A percentile compares a stretch with the other conserved stretches of the same genome.
phyloP scores from a whole-genome alignment of 495 filamentous ascomycete species.

The Cercophora newfieldiana region DNA sequence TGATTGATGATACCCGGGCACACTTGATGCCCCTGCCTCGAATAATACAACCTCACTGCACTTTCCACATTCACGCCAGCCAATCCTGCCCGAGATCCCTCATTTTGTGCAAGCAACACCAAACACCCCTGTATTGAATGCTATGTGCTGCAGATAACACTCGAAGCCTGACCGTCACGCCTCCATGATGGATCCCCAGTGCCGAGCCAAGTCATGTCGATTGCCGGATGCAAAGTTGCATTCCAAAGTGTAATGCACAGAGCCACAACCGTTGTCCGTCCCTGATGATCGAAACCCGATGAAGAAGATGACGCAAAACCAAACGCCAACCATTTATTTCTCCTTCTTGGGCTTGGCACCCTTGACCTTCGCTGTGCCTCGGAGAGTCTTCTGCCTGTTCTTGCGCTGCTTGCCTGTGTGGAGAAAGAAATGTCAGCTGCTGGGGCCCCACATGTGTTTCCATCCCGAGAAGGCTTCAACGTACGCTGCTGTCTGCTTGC shows the following conservation, averaged over 20 bases:
- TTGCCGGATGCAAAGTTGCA: slow-evolving; percentile 30
- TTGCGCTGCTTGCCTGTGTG: slow-evolving; percentile 98
- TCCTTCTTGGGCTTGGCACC: slow-evolving; percentile 82
- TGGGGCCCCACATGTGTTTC: neutral
- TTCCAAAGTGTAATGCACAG: slow-evolving; percentile 36
- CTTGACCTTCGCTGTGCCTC: slow-evolving; percentile 89
- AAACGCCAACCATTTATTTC: slow-evolving; percentile 46
- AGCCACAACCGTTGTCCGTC: slow-evolving; percentile 35
- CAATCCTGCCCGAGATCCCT: neutral
- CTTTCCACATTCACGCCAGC: neutral
- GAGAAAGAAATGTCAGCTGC: slow-evolving; percentile 36
- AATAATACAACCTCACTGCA: neutral
- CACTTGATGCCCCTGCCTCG: neutral
- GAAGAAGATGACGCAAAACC: slow-evolving; percentile 31
- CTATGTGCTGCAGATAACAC: slow-evolving; percentile 36
- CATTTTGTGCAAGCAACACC: slow-evolving; percentile 8
- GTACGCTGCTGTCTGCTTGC: slow-evolving; percentile 97
- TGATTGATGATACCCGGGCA: slow-evolving; percentile 5
- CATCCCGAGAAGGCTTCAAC: slow-evolving; percentile 41
- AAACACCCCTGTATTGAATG: slow-evolving; percentile 38
- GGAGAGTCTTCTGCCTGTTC: slow-evolving; percentile 98
- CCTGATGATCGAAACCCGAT: slow-evolving; percentile 28
- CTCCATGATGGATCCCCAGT: slow-evolving; percentile 31
- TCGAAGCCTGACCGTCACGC: slow-evolving; percentile 38
- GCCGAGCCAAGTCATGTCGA: slow-evolving; percentile 26